Evolutionary conservation across 108 stramenopile species (phyloP), one percentile per base, ranked within the genome.

Genomic region (Skeletonema potamos): DNA sequence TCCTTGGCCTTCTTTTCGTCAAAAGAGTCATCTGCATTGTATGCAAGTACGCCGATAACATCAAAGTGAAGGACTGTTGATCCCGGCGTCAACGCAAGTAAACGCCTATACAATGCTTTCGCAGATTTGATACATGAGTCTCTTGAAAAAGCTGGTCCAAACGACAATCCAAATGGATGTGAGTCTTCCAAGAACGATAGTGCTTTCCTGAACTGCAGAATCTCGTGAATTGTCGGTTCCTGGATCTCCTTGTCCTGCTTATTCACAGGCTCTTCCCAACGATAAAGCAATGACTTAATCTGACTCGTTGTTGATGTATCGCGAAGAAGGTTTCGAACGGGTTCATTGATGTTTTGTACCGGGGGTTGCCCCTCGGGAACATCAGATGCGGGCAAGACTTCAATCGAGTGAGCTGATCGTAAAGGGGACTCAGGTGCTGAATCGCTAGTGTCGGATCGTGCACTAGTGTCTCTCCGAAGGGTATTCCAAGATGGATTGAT

Each of bases 191-290:
- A 81, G 65, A 84, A 85, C 3, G 80, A 61, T 10, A 93, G 57
- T 20, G 88, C 85, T 64, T 89, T 82, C 9, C 85, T 70, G 58
- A 93, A 91, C 46, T 87, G 84, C 1, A 93, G 70, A 65, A 93
- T 74, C 54, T 82, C 81, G 51, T 82, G 76, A 54, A 82, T 82
- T 8, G 81, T 69, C 43, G 81, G 81, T 17, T 82, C 59, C n/a
- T 76, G 46, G 34, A 85, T 79, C 17, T 51, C 48, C 68, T 86
- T 84, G 32, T 78, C 83, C 11, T 55, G 30, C 56, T 90, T 92
- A 60, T 80, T 86, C 0, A 82, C 76, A 17, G 92, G 92, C 44
- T 91, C 90, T 59, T 89, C 72, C 92, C 92, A 93, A 17, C 84
- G 62, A 67, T 89, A 87, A 2, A 93, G 74, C 2, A 85, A 37